A percentile compares a stretch with the other conserved stretches of the same genome.
Evolutionary conservation across 2,329 filamentous ascomycete species (phyloP).

Genomic region (Intubia oerlemansii): DNA sequence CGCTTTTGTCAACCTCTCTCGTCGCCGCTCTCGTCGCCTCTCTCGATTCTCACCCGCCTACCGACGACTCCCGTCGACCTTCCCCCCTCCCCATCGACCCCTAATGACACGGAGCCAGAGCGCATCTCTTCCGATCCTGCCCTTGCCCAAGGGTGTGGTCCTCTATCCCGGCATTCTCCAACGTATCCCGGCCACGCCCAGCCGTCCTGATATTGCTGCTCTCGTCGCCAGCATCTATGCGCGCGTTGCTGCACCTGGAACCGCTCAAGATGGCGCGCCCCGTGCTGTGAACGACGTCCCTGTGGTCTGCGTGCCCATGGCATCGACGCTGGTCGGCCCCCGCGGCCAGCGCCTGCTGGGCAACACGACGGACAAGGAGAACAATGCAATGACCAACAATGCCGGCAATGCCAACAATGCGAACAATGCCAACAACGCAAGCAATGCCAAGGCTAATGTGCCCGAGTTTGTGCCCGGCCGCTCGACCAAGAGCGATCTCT

Average conservation of each 20-base stretch:
- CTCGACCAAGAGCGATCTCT: constrained; percentile 52
- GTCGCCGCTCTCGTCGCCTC: too few relatives aligned
- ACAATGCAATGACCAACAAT: too few relatives aligned
- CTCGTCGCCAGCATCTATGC: constrained; percentile 73
- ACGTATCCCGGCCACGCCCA: constrained; percentile 58
- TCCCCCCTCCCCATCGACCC: too few relatives aligned
- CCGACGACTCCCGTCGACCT: too few relatives aligned
- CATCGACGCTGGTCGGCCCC: constrained; percentile 48
- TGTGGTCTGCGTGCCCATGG: constrained; percentile 73
- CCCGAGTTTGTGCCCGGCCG: constrained; percentile 36
- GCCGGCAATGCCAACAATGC: constrained; percentile 22
- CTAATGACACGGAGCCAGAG: constrained; percentile 17
- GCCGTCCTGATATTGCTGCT: constrained; percentile 72
- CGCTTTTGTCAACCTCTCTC: too few relatives aligned
- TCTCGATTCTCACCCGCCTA: too few relatives aligned
- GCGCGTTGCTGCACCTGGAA: constrained; percentile 27
- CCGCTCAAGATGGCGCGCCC: constrained; percentile 39
- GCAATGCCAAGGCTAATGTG: too few relatives aligned
- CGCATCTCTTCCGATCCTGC: constrained; percentile 50
- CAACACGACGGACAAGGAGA: constrained; percentile 14
- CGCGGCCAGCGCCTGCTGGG: constrained; percentile 58
- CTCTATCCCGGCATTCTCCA: constrained; percentile 72
- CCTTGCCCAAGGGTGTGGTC: constrained; percentile 59
- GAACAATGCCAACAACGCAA: too few relatives aligned
- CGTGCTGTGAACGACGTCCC: constrained; percentile 46